Base-by-base conservation (phyloP, 2,329 filamentous ascomycete genomes). In the Scleromitrula shiraiana region DNA sequence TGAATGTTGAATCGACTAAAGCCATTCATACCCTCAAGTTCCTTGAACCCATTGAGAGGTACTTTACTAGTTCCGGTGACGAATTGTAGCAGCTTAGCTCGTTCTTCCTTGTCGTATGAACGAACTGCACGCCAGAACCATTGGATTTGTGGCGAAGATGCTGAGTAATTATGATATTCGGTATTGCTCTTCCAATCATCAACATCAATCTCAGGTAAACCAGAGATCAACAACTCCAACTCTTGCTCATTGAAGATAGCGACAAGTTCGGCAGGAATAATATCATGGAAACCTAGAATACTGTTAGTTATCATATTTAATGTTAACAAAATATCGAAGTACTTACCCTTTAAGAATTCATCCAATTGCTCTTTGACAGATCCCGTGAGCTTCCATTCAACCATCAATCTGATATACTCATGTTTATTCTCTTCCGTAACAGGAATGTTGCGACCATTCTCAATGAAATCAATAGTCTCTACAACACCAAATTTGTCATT, bases 111-210 rank as follows among this genome's bases (percentile, higher is more conserved):
- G 72, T 97, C 94, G 63, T 96, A 98, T 4, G 90, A 95, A 59
- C 93, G 83, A 36, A 98, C 82, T 22, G 93, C 93, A 62, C 94
- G 85, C 93, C 93, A 98, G 80, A 98, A 98, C 93, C 93, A 98
- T 66, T 97, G 90, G 51, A 98, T 95, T 65, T 98, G 94, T 37
- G 88, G 87, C 3, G 93, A 96, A 0, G 90, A 91, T 26, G 88
- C 84, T 4, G 81, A 88, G 71, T 98, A 98, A 68, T 97, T 97
- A 69, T 97, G 91, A 61, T 98, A 97, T 64, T 98, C 94, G 2
- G 91, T 95, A 68, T 96, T 95, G 69, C 87, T 89, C 78, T 95
- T 96, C 93, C 93, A 98, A 69, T 98, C 93, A 62, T 98, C 93
- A 33, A 97, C 81, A 59, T 98, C 91, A 58, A 98, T 96, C 63